A percentile compares a stretch with the other conserved stretches of the same genome.
phyloP scores from a whole-genome alignment of 768 basidiomycete species.

The Kwoniella bestiolae region DNA sequence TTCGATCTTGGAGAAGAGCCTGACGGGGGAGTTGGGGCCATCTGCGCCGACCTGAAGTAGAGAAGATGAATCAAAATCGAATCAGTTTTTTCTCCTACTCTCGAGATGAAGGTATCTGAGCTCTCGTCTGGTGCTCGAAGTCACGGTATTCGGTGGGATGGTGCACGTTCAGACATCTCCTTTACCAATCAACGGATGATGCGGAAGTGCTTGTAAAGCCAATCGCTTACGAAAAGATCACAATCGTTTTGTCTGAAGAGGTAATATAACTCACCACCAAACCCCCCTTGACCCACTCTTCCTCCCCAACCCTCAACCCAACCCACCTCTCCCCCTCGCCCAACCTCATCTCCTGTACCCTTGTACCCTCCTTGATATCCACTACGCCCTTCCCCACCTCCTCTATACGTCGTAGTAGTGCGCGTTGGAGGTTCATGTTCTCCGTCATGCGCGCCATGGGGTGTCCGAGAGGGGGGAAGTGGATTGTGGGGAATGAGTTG shows the following conservation, averaged over 20 bases:
- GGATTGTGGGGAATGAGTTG: slow-evolving; percentile 45
- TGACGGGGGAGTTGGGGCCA: slow-evolving; percentile 91
- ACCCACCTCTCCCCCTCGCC: slow-evolving; percentile 74
- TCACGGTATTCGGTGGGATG: too few relatives aligned
- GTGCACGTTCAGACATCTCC: too few relatives aligned
- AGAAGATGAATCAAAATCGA: too few relatives aligned
- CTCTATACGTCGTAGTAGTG: slow-evolving; percentile 70
- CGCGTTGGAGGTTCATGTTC: slow-evolving; percentile 89
- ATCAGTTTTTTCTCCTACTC: too few relatives aligned
- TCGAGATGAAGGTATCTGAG: too few relatives aligned
- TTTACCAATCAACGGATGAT: too few relatives aligned
- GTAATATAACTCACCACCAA: slow-evolving; percentile 66
- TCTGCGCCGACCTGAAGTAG: slow-evolving; percentile 78
- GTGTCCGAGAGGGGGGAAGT: slow-evolving; percentile 53
- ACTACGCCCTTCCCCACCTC: slow-evolving; percentile 61
- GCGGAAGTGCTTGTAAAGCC: not conserved
- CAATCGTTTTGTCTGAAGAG: too few relatives aligned
- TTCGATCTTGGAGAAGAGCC: slow-evolving; percentile 78
- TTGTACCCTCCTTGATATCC: slow-evolving; percentile 71
- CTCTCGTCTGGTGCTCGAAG: too few relatives aligned
- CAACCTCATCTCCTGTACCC: slow-evolving; percentile 71
- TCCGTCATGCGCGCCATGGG: slow-evolving; percentile 85
- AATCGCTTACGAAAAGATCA: not conserved
- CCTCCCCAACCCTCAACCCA: slow-evolving; percentile 73
- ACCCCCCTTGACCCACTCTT: slow-evolving; percentile 67